phyloP scores from a whole-genome alignment of 2,329 filamentous ascomycete genomes.

The Paecilomyces sp. region DNA sequence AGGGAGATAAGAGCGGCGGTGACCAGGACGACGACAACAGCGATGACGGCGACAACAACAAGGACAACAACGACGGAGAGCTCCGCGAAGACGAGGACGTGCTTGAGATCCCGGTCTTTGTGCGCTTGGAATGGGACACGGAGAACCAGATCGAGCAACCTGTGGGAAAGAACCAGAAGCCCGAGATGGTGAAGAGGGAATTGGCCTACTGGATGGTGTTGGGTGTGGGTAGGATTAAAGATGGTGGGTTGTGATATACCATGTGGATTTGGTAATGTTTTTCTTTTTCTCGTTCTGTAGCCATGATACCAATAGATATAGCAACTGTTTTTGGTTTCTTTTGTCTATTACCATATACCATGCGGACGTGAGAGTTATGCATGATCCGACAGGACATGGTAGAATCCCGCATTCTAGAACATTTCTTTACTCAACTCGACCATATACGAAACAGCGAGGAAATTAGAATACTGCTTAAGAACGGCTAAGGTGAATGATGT shows the following conservation, averaged over 20 bases:
- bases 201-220: slow-evolving; percentile 94
- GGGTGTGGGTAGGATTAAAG: slow-evolving; percentile 71
- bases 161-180: slow-evolving; percentile 44
- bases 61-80: slow-evolving; percentile 12
- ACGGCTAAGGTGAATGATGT: not conserved
- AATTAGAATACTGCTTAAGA: not conserved
- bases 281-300: not conserved
- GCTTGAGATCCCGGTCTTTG: slow-evolving; percentile 89
- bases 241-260: slow-evolving; percentile 1
- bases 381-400: too few species aligned
- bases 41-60: slow-evolving; percentile 20
- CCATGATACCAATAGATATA: not conserved
- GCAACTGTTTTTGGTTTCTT: not conserved
- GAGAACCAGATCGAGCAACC: slow-evolving; percentile 42
- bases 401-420: too few species aligned
- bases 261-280: not conserved
- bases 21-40: slow-evolving; percentile 22
- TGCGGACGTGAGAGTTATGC: too few species aligned
- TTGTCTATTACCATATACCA: not conserved
- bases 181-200: slow-evolving; percentile 70
- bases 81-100: slow-evolving; percentile 52
- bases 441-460: too few species aligned
- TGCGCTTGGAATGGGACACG: slow-evolving; percentile 82
- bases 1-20: slow-evolving; percentile 19
- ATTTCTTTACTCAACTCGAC: too few species aligned